Conservation (phyloP, 345 rosid genomes). For the Syzygium aromaticum region DNA sequence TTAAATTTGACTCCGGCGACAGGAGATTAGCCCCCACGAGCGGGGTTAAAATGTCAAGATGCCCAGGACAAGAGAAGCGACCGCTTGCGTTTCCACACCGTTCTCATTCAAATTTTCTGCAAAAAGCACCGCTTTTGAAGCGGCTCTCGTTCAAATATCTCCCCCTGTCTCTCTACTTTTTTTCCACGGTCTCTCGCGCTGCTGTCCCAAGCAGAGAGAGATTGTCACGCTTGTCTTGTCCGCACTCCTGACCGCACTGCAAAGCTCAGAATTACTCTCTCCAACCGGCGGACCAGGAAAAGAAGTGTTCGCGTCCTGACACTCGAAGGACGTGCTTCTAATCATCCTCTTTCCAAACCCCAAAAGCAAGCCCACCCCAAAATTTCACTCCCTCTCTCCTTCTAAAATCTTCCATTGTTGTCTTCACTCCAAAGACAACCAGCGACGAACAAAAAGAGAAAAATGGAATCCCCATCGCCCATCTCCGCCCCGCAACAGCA, state of each 20-base stretch:
- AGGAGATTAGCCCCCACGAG: neutral
- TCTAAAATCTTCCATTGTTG: neutral
- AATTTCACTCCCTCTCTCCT: neutral
- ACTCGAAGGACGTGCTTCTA: neutral
- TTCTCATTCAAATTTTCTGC: neutral
- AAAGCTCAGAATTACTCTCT: neutral
- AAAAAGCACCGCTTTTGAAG: neutral
- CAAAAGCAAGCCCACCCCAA: neutral
- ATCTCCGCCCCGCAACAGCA: conserved; percentile 7
- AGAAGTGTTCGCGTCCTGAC: neutral
- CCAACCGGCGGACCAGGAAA: neutral
- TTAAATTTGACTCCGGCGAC: neutral
- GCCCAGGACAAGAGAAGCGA: neutral
- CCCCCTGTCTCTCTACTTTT: neutral
- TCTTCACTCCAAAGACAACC: neutral
- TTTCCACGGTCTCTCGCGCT: neutral
- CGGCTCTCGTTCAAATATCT: neutral
- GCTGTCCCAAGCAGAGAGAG: neutral
- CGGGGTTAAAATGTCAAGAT: neutral
- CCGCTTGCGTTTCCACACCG: neutral
- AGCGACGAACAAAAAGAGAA: neutral
- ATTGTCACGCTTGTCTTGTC: neutral
- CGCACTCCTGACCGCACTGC: neutral
- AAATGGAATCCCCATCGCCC: conserved; percentile 31
- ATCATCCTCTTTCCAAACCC: neutral